Conservation (phyloP, 1,284 basidiomycete genomes). For the Sporisorium iseilematis-ciliati region DNA sequence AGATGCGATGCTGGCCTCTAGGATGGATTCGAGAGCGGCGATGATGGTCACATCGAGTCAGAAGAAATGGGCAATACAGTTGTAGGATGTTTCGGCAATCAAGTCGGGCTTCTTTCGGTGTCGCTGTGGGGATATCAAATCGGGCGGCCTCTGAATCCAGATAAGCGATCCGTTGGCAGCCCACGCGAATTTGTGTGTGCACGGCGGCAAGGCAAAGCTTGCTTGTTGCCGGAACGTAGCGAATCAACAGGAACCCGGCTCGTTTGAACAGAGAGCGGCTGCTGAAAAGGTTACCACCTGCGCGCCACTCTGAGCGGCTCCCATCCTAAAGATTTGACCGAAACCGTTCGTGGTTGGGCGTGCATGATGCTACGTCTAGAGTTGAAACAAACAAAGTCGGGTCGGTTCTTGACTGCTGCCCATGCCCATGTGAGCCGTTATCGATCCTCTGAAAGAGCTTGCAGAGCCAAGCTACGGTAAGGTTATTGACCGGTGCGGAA, state of each 20-base stretch:
- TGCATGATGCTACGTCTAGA: not conserved
- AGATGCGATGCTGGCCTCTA: not conserved
- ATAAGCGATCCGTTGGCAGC: not conserved
- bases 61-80: not conserved
- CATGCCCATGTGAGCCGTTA: not conserved
- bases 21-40: not conserved
- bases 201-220: not conserved
- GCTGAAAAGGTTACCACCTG: slow-evolving; percentile 1
- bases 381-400: not conserved
- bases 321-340: not conserved
- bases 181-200: not conserved
- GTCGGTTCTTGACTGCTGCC: not conserved
- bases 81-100: slow-evolving; percentile 19
- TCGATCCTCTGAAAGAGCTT: not conserved
- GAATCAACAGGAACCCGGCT: not conserved
- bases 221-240: too few species aligned
- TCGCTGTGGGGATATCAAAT: not conserved
- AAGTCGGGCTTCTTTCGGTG: slow-evolving; percentile 11
- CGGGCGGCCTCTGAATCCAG: not conserved
- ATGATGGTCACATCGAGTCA: not conserved
- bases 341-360: not conserved
- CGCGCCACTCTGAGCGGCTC: not conserved
- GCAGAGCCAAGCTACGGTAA: too few species aligned
- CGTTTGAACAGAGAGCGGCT: too few species aligned
- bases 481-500: too few species aligned